Evolutionary conservation across 2,329 filamentous ascomycete species (phyloP).

Genomic region (Xylariaceae sp.): DNA sequence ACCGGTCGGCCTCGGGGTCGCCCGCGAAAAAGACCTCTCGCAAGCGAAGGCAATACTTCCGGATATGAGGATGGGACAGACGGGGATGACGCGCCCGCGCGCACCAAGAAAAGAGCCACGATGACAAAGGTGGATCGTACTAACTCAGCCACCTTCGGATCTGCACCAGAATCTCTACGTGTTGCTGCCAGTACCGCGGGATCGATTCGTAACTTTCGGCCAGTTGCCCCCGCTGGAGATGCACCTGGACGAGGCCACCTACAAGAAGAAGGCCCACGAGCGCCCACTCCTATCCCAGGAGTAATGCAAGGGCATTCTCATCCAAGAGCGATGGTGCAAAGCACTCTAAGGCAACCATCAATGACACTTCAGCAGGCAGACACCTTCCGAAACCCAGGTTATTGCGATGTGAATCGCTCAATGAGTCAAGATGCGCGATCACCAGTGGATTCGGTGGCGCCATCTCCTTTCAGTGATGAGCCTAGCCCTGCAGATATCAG

Average conservation of each 20-base stretch:
- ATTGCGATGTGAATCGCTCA: conserved; percentile 35
- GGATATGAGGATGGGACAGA: conserved; percentile 65
- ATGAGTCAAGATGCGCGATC: conserved; percentile 49
- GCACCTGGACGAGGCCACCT: conserved; percentile 47
- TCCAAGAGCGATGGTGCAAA: conserved; percentile 38
- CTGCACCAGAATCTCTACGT: conserved; percentile 71
- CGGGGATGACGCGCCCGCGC: conserved; percentile 50
- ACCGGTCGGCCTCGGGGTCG: conserved; percentile 53
- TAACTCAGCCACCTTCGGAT: conserved; percentile 66
- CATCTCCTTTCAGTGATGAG: conserved; percentile 48
- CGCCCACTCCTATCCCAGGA: conserved; percentile 69
- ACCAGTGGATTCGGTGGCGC: conserved; percentile 47
- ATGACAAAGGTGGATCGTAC: conserved; percentile 67
- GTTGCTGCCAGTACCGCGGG: conserved; percentile 89
- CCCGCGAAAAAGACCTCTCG: conserved; percentile 47
- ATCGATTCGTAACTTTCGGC: conserved; percentile 78
- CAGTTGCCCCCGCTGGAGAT: conserved; percentile 52
- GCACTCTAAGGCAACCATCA: conserved; percentile 57
- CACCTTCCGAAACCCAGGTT: conserved; percentile 26
- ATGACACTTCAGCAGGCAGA: conserved; percentile 48
- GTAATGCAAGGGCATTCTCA: conserved; percentile 27
- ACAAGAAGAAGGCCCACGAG: conserved; percentile 67
- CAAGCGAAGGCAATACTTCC: conserved; percentile 61
- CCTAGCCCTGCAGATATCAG: conserved; percentile 77
- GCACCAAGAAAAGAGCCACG: conserved; percentile 70